These are phyloP conservation scores for Colletotrichum sp. DNA, from an alignment of 2,329 filamentous ascomycete genomes.

Conservation along the genomic window DNA sequence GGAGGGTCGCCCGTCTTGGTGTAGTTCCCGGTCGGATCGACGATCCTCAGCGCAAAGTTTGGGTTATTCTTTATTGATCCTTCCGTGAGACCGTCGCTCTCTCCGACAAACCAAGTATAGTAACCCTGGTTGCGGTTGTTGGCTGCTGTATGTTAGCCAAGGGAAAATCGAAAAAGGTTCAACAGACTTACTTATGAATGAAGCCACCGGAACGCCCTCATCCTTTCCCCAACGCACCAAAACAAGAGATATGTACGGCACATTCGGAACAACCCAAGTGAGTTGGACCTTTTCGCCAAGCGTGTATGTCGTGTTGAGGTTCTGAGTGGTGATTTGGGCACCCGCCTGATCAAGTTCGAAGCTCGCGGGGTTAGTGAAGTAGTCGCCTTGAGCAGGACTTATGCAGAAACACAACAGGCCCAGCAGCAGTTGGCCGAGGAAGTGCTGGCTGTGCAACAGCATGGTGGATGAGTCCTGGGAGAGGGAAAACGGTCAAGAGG, in stretches of 20 bases:
- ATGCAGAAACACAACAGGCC: background rate
- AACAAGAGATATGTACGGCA: background rate
- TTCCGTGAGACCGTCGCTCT: background rate
- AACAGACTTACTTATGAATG: slow-evolving; percentile 8
- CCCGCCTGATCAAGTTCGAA: slow-evolving; percentile 2
- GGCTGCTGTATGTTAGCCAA: background rate
- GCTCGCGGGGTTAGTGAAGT: slow-evolving; percentile 12
- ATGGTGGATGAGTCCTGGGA: background rate
- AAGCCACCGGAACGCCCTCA: background rate
- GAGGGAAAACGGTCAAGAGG: background rate
- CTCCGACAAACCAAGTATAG: slow-evolving; percentile 5
- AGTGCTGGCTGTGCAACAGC: slow-evolving; percentile 48
- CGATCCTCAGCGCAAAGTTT: background rate
- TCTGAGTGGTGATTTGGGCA: background rate
- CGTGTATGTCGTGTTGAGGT: background rate
- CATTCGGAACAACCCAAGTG: slow-evolving; percentile 1
- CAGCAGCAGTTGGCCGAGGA: slow-evolving; percentile 37
- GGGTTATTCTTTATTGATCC: background rate
- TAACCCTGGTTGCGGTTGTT: slow-evolving; percentile 4
- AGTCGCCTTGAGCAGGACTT: background rate
- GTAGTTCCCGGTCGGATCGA: slow-evolving; percentile 5
- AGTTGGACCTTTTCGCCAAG: background rate
- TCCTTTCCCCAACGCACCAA: slow-evolving; percentile 11
- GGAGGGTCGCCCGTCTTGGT: background rate
- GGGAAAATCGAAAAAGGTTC: no score